Evolutionary conservation across 441 rosid species (phyloP), one percentile per base, ranked within the genome.

Genomic region (Theobroma grandiflorum): DNA sequence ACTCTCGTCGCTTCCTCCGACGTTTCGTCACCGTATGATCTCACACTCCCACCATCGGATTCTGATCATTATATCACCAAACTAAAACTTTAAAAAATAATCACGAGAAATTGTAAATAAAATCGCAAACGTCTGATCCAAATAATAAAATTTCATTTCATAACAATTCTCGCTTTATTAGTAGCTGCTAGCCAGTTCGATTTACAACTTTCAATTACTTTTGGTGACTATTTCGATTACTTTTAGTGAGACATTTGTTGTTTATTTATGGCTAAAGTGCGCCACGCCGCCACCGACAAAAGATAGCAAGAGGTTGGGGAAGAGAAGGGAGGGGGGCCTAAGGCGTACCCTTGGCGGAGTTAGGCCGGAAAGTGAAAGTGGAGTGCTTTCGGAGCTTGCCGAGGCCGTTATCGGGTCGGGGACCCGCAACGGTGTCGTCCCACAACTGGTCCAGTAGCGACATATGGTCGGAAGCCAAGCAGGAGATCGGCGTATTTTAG

Each of bases 381-480:
- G 88, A 85, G 52, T 91, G 90, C 90, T 93, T 96, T 78, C 95
- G 94, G 67, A 96, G 98, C 97, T 90, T 93, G 81, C 98, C 98
- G 82, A 93, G 98, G 82, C 98, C 99, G 86, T 73, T 87, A 10
- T 95, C 98, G 6, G 98, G 98, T 57, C 82, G 88, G 2, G 99
- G 98, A 40, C 99, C 99, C 73, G 98, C 98, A 57, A 96, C 90
- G 83, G 99, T 95, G 77, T 96, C 99, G 79, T 96, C 99, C 99
- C 99, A 96, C 14, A 96, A 88, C 84, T 93, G 95, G 68, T 96
- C 98, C 33, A 95, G 96, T 18, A 96, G 87, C 38, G 97, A 87
- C 99, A 96, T 96, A 65, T 4, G 72, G 57, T 38, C 80, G 26
- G 59, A 65, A 45, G 14, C 16, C 6, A 75, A 55, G 42, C 76